phyloP scores from a whole-genome alignment of 2,329 filamentous ascomycete species.

The Fusarium annulatum region DNA sequence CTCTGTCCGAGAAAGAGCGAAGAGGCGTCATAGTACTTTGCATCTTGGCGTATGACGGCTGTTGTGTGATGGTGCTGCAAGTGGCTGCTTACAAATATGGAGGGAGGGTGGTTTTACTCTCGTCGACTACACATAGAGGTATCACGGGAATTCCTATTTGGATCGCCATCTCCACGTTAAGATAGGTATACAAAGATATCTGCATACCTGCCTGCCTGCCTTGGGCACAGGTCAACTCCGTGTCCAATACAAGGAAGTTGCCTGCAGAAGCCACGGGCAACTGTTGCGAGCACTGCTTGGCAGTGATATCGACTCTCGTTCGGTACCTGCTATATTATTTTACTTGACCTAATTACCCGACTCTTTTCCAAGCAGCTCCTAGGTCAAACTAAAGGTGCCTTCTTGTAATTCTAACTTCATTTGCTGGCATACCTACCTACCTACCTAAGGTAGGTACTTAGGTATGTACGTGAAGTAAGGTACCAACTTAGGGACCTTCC shows the following conservation, averaged over 20 bases:
- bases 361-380: neutral
- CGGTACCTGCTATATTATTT: neutral
- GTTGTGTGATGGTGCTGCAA: conserved; percentile 26
- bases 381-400: neutral
- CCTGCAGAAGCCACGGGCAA: neutral
- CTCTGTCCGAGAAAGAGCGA: neutral
- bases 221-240: neutral
- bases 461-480: too few species aligned
- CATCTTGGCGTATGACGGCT: conserved; percentile 32
- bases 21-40: conserved; percentile 7
- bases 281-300: conserved; percentile 5
- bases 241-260: neutral
- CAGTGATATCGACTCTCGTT: neutral
- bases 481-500: too few species aligned
- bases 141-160: neutral
- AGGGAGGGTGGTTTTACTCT: neutral
- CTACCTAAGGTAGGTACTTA: too few species aligned
- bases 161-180: neutral
- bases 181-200: neutral
- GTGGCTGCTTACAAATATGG: neutral
- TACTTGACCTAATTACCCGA: neutral
- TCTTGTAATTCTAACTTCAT: neutral
- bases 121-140: neutral
- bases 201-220: neutral
- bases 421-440: neutral